Base-by-base conservation (phyloP, 768 basidiomycete genomes). In the Leccinum subgranulosum region DNA sequence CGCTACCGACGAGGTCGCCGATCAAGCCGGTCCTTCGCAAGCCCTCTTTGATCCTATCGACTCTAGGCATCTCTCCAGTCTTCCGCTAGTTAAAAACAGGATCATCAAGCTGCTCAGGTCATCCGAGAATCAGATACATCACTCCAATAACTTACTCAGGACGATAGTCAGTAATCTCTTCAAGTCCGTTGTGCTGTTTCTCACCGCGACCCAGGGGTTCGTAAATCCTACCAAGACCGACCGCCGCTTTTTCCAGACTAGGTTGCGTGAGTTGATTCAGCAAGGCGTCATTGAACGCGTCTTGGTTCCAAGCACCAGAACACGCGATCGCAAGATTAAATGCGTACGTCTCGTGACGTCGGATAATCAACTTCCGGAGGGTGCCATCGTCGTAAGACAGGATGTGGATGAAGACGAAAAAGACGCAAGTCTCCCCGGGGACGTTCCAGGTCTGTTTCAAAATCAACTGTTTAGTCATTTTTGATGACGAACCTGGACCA, bases 221-320 rank as follows among this genome's bases (percentile, higher is more conserved):
- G 64, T 76, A 21, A 85, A 86, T 67, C 90, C 89, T 31, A 84
- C 81, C 5, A 90, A 86, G 70, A 83, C 83, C 4, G 87, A 92
- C 62, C 82, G 92, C n/a, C 83, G 92, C 14, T 91, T 92, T 65
- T 92, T 94, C 69, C 84, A 86, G 66, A 83, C 80, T 34, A 80
- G 91, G 46, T 75, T 94, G 41, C 82, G 84, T 3, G 89, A 88
- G 62, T 76, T 94, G 64, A 80, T 90, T 19, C 81, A 84, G 53
- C 82, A 87, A 66, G 85, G 89, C 7, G 65, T 90, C 39, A 80
- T 94, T 34, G 92, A 94, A 68, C 86, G 84, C 58, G 82, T 94
- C 28, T 71, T 83, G 45, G 85, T 92, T 9, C 87, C 88, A 5
- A 84, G 79, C 65, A 75, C 72, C 55, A 83, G 78, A 61, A 77